Percentiles rank a stretch among this genome's conserved stretches.
These are phyloP conservation scores for Teratosphaeria epicoccoides DNA, from an alignment of 2,329 filamentous ascomycete genomes.

Conservation along the genomic window DNA sequence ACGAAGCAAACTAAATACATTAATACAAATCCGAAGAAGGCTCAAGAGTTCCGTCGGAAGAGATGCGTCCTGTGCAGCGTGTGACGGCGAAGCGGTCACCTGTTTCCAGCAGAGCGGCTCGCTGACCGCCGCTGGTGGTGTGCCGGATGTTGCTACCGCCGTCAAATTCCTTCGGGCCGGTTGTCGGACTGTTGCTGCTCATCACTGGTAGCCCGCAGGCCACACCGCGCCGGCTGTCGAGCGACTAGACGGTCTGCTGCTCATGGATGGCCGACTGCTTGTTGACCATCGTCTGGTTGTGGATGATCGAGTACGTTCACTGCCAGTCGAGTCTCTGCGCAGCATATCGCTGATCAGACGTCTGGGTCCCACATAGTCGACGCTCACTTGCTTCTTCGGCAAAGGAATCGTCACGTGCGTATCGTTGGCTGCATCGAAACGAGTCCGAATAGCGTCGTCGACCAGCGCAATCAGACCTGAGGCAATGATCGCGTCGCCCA, in stretches of 20 bases:
- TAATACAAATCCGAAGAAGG: conserved; percentile 7
- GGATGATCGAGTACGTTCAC: conserved; percentile 13
- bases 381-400: conserved; percentile 37
- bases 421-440: conserved; percentile 52
- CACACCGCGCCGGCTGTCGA: conserved; percentile 5
- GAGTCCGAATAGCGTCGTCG: conserved; percentile 79
- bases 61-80: conserved; percentile 11
- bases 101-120: conserved; percentile 4
- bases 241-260: conserved; percentile 12
- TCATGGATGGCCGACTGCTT: background rate
- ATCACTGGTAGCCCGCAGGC: conserved; percentile 10
- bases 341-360: conserved; percentile 55
- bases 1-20: conserved; percentile 2
- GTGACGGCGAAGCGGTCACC: conserved; percentile 8
- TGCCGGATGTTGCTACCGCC: conserved; percentile 6
- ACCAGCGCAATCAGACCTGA: conserved; percentile 83
- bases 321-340: conserved; percentile 34
- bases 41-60: conserved; percentile 12
- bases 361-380: conserved; percentile 53
- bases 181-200: background rate
- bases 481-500: conserved; percentile 79
- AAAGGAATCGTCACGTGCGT: conserved; percentile 44
- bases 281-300: conserved; percentile 3
- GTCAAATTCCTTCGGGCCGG: conserved; percentile 1
- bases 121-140: conserved; percentile 7